Evolutionary conservation across 2,329 filamentous ascomycete genomes (phyloP).

Genomic region (Diplodia intermedia): DNA sequence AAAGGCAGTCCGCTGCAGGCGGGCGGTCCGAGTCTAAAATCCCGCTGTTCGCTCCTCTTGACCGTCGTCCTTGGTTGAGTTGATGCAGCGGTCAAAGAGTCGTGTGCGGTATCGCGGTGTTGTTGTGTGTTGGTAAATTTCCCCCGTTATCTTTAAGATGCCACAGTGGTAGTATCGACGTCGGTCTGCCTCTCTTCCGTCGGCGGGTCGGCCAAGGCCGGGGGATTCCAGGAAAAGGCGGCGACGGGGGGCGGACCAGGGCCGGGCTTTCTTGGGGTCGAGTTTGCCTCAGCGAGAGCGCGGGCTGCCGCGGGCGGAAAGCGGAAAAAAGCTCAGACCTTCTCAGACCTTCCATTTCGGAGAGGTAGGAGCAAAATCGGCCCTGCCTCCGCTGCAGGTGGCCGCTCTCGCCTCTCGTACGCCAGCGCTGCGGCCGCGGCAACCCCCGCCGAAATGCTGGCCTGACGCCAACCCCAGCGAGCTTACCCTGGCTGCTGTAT

Average conservation of each 20-base stretch:
- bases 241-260: slow-evolving; percentile 16
- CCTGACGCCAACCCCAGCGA: neutral
- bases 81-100: neutral
- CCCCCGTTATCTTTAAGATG: neutral
- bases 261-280: slow-evolving; percentile 1
- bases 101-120: neutral
- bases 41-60: neutral
- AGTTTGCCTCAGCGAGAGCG: neutral
- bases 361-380: neutral
- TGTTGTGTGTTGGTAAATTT: neutral
- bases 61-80: neutral
- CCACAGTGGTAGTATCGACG: slow-evolving; percentile 3
- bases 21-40: neutral
- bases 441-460: slow-evolving; percentile 12
- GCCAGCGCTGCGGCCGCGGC: slow-evolving; percentile 4
- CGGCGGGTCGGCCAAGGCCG: neutral
- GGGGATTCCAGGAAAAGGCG: neutral
- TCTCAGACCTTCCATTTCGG: neutral
- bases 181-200: neutral
- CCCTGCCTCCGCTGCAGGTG: slow-evolving; percentile 20
- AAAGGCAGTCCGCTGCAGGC: slow-evolving; percentile 4
- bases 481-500: slow-evolving; percentile 11
- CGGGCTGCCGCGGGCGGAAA: slow-evolving; percentile 1
- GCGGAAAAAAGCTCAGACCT: slow-evolving; percentile 10
- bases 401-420: slow-evolving; percentile 1